These are phyloP conservation scores for Penicillium salamii DNA, from an alignment of 495 filamentous ascomycete species.

Conservation along the genomic window DNA sequence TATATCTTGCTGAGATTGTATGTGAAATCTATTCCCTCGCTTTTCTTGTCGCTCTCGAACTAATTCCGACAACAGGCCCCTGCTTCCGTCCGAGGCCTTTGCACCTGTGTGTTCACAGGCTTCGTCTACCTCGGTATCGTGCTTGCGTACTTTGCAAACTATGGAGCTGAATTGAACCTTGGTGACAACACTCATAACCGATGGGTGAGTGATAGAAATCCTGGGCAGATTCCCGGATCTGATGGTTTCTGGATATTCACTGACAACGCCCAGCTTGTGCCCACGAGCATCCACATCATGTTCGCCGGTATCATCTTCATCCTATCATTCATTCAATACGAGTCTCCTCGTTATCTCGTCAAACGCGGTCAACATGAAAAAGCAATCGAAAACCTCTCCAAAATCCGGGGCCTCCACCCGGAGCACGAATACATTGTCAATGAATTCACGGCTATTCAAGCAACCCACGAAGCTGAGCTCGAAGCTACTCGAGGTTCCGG, in stretches of 20 bases:
- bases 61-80: too few relatives aligned
- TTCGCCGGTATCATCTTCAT: slow-evolving; percentile 66
- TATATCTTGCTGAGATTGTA: slow-evolving; percentile 52
- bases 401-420: slow-evolving; percentile 37
- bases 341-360: slow-evolving; percentile 63
- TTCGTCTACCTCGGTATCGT: slow-evolving; percentile 51
- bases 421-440: slow-evolving; percentile 47
- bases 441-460: slow-evolving; percentile 62
- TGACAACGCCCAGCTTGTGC: slow-evolving; percentile 50
- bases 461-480: slow-evolving; percentile 66
- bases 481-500: slow-evolving; percentile 58
- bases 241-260: not conserved
- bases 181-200: slow-evolving; percentile 54
- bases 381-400: slow-evolving; percentile 43
- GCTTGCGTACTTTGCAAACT: slow-evolving; percentile 51
- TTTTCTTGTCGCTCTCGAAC: too few relatives aligned
- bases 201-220: slow-evolving; percentile 40
- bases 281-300: slow-evolving; percentile 68
- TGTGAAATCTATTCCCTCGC: too few relatives aligned
- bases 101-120: slow-evolving; percentile 64
- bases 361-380: slow-evolving; percentile 53
- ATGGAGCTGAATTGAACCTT: slow-evolving; percentile 55
- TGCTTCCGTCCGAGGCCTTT: slow-evolving; percentile 61
- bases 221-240: too few relatives aligned
- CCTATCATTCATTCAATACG: slow-evolving; percentile 61